Evolutionary conservation across 768 basidiomycete species (phyloP), one percentile per base, ranked within the genome.

Genomic region (Russula emetica): DNA sequence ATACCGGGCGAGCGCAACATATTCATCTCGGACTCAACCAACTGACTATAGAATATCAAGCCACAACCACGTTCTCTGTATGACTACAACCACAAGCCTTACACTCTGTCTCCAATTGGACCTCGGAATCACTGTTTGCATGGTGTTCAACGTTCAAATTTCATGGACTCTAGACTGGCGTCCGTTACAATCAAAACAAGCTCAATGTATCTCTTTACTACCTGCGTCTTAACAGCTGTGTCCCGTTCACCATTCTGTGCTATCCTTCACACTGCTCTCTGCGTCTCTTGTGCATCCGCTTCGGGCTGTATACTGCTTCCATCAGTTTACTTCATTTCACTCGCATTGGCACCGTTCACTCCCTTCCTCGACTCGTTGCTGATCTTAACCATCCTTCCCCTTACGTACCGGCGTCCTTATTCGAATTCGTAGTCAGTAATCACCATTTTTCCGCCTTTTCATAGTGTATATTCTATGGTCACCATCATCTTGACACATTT

Each of bases 1-100:
- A 72, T 87, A 55, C 72, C 74, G 2, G 86, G 85, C 34, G 86
- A 90, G 63, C 70, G 76, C 59, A 82, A 85, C 70, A 76, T 81
- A 62, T 87, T 81, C 69, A 74, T 84, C 63, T 76, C 82, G 42
- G 85, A 90, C 65, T 55, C 65, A 26, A 49, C 10, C 38, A 32
- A 74, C 76, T 4, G 74, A 74, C 76, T 4, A 74, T 45, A 34
- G 30, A n/a, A 34, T 38, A 50, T 55, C 47, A 30, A 28, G 20
- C 6, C 32, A 24, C 38, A 56, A 24, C n/a, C 20, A 1, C 5
- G 24, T 61, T 42, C 45, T 32, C 40, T 61, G 50, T 42, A 51
- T 58, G 40, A 58, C n/a, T 22, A 26, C 32, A 26, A 55, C 0
- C 10, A 11, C 32, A 34, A 54, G 18, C 16, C 28, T 9, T 8